Conservation (phyloP, 2,329 filamentous ascomycete species). For the Leptodontidium sp. region DNA sequence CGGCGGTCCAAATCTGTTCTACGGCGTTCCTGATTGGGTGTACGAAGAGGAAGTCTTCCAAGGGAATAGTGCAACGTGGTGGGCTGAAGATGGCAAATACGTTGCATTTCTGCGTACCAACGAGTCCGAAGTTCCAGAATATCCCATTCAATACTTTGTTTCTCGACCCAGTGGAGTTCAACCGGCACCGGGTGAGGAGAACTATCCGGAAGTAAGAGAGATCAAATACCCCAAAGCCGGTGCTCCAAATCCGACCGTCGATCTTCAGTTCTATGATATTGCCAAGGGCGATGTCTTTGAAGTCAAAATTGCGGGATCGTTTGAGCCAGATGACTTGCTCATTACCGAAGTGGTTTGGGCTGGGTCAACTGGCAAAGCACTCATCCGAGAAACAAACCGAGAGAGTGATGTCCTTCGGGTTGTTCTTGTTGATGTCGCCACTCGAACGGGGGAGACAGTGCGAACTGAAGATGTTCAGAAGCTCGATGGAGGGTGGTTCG, state of each 20-base stretch:
- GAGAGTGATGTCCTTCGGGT: conserved; percentile 92
- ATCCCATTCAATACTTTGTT: conserved; percentile 92
- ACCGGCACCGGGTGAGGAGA: conserved; percentile 76
- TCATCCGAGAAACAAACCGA: conserved; percentile 92
- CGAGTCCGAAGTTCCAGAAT: conserved; percentile 90
- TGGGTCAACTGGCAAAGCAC: conserved; percentile 73
- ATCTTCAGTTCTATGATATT: conserved; percentile 88
- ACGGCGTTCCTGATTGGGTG: conserved; percentile 97
- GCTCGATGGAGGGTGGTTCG: conserved; percentile 97
- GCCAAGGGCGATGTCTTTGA: conserved; percentile 79
- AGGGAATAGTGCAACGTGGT: conserved; percentile 89
- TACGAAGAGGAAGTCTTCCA: conserved; percentile 86
- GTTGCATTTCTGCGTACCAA: conserved; percentile 93
- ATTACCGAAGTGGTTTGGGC: conserved; percentile 96
- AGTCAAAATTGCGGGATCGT: conserved; percentile 79
- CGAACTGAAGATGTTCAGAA: conserved; percentile 80
- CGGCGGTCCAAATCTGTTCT: conserved; percentile 88
- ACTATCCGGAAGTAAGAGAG: conserved; percentile 86
- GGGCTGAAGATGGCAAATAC: conserved; percentile 88
- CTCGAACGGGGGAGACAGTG: conserved; percentile 79
- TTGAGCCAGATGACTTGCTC: conserved; percentile 81
- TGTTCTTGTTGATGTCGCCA: conserved; percentile 80
- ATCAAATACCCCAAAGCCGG: conserved; percentile 99
- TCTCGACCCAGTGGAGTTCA: conserved; percentile 80
- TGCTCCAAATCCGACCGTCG: conserved; percentile 89